Conservation (phyloP, 345 rosid species). For the Mallotus nudiflorus region DNA sequence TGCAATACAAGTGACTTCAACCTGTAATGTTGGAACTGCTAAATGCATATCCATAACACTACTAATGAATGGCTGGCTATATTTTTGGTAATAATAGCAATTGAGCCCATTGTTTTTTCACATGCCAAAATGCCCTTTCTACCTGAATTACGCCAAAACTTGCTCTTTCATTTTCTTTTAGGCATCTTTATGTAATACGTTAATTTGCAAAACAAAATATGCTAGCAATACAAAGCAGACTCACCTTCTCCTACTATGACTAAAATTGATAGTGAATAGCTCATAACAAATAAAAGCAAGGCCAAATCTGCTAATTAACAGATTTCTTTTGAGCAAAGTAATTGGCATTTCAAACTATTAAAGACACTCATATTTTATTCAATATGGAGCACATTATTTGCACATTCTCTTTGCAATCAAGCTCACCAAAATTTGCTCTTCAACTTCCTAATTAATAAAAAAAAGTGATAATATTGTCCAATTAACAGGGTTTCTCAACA, state of each 20-base stretch:
- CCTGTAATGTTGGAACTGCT: too few relatives aligned
- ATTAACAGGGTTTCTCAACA: neutral
- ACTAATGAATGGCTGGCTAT: too few relatives aligned
- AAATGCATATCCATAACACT: too few relatives aligned
- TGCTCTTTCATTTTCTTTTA: too few relatives aligned
- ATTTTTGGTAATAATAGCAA: too few relatives aligned
- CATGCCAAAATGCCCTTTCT: too few relatives aligned
- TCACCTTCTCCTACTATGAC: constrained; percentile 1
- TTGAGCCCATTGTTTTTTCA: too few relatives aligned
- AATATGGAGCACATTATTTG: neutral
- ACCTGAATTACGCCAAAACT: too few relatives aligned
- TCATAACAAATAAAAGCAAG: neutral
- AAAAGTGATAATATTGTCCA: neutral
- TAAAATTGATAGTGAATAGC: neutral
- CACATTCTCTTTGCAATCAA: neutral
- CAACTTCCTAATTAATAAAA: neutral
- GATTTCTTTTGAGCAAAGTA: neutral
- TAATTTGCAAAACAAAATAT: neutral
- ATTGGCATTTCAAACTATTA: neutral
- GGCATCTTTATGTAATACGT: too few relatives aligned
- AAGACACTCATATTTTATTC: neutral
- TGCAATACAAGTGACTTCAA: too few relatives aligned
- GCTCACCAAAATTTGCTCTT: neutral
- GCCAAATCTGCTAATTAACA: neutral
- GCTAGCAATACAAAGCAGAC: neutral